A percentile compares a stretch with the other conserved stretches of the same genome.
Conservation (phyloP, 2,329 filamentous ascomycete genomes). For the Botrytis byssoidea region DNA sequence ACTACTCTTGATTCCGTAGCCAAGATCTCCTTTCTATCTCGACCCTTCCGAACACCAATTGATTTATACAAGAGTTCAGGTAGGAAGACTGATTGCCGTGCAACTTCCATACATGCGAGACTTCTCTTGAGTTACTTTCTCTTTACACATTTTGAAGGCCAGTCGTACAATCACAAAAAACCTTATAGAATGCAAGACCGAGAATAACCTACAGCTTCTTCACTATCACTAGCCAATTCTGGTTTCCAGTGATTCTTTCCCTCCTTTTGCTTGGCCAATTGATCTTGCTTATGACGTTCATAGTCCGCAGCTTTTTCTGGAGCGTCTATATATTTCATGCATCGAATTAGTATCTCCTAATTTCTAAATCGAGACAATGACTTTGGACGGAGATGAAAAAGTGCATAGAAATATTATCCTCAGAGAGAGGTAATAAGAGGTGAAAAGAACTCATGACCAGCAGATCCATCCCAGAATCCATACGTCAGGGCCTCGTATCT, state of each 20-base stretch:
- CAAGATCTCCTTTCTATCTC: neutral
- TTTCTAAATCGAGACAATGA: neutral
- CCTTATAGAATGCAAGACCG: neutral
- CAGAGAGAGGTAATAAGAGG: accelerated
- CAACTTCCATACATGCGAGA: neutral
- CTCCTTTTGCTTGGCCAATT: slow-evolving; percentile 63
- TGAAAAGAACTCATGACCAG: neutral
- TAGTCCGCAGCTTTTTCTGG: slow-evolving; percentile 42
- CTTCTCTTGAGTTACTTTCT: slow-evolving; percentile 8
- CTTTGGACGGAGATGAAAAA: neutral
- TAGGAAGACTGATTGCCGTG: neutral
- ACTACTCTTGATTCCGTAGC: neutral
- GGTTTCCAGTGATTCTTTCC: slow-evolving; percentile 75
- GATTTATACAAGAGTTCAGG: neutral
- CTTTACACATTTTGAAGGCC: neutral
- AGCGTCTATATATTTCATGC: slow-evolving; percentile 24
- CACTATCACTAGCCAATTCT: slow-evolving; percentile 73
- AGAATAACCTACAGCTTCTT: slow-evolving; percentile 62
- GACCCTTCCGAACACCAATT: neutral
- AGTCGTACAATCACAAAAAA: neutral
- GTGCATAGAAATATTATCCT: neutral
- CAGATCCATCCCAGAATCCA: neutral
- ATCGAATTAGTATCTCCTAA: neutral
- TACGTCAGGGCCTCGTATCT: neutral
- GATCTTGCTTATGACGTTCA: slow-evolving; percentile 61